Conservation (phyloP, 1,284 basidiomycete species). For the Tausonia pullulans region DNA sequence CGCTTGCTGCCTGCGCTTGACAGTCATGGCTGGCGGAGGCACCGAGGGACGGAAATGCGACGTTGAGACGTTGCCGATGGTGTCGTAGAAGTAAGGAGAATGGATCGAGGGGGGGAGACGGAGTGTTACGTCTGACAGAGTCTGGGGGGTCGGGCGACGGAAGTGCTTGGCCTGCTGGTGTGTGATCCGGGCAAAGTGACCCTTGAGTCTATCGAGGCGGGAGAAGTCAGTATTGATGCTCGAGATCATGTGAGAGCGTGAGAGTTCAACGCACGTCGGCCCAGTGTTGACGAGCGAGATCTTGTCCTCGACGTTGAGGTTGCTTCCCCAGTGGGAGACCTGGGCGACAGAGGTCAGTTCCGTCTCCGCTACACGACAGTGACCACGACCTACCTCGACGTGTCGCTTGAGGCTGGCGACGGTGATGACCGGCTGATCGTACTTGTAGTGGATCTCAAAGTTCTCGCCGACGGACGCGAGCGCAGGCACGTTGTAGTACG, state of each 20-base stretch:
- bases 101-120: slow-evolving; percentile 70
- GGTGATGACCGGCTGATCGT: slow-evolving; percentile 66
- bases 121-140: slow-evolving; percentile 56
- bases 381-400: slow-evolving; percentile 48
- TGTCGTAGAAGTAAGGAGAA: slow-evolving; percentile 76
- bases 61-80: slow-evolving; percentile 93
- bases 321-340: slow-evolving; percentile 90
- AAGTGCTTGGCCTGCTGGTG: slow-evolving; percentile 66
- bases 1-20: slow-evolving; percentile 13
- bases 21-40: slow-evolving; percentile 38
- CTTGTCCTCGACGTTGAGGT: slow-evolving; percentile 84
- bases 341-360: neutral
- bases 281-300: slow-evolving; percentile 77
- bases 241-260: slow-evolving; percentile 4
- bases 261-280: slow-evolving; percentile 51
- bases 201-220: slow-evolving; percentile 57
- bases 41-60: slow-evolving; percentile 57
- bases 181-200: slow-evolving; percentile 85
- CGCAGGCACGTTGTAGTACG: slow-evolving; percentile 60
- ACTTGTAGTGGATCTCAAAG: slow-evolving; percentile 64
- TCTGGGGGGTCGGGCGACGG: slow-evolving; percentile 52
- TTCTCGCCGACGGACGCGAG: slow-evolving; percentile 43
- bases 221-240: neutral
- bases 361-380: neutral
- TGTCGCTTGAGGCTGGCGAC: slow-evolving; percentile 59